Percentiles rank a stretch among this genome's conserved stretches.
phyloP scores from a whole-genome alignment of 177 flowering plant species.

The Tripterygium wilfordii region DNA sequence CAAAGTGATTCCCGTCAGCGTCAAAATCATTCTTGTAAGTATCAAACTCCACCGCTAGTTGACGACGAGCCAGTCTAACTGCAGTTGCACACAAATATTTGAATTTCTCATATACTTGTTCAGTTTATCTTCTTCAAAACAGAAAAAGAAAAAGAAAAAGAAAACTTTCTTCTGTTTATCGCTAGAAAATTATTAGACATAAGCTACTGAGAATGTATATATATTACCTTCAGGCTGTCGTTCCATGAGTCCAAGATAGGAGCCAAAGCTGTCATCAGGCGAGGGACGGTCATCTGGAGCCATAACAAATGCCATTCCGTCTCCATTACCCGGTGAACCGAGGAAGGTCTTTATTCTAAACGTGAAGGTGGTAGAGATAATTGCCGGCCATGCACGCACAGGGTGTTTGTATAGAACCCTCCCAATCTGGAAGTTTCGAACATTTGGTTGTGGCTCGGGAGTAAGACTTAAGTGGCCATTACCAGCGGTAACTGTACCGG shows the following conservation, averaged over 20 bases:
- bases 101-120: no score
- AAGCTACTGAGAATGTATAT: no score
- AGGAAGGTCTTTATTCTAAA: slow-evolving; percentile 22
- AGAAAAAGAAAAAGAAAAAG: background rate
- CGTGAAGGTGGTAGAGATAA: slow-evolving; percentile 38
- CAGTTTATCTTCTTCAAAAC: no score
- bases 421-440: slow-evolving; percentile 36
- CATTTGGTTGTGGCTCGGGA: no score
- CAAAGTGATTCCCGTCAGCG: no score
- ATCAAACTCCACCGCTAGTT: no score
- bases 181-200: no score
- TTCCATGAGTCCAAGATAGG: slow-evolving; percentile 41
- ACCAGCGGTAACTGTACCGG: slow-evolving; percentile 26
- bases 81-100: no score
- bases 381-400: slow-evolving; percentile 42
- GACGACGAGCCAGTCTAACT: no score
- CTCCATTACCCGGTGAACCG: slow-evolving; percentile 29
- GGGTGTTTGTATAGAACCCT: slow-evolving; percentile 32
- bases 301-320: slow-evolving; percentile 51
- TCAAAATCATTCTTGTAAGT: no score
- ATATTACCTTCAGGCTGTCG: slow-evolving; percentile 28
- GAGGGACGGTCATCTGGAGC: slow-evolving; percentile 29
- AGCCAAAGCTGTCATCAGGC: slow-evolving; percentile 35
- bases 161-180: no score
- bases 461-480: slow-evolving; percentile 34